Conservation (phyloP, 2,329 filamentous ascomycete species). For the Colletotrichum horii region DNA sequence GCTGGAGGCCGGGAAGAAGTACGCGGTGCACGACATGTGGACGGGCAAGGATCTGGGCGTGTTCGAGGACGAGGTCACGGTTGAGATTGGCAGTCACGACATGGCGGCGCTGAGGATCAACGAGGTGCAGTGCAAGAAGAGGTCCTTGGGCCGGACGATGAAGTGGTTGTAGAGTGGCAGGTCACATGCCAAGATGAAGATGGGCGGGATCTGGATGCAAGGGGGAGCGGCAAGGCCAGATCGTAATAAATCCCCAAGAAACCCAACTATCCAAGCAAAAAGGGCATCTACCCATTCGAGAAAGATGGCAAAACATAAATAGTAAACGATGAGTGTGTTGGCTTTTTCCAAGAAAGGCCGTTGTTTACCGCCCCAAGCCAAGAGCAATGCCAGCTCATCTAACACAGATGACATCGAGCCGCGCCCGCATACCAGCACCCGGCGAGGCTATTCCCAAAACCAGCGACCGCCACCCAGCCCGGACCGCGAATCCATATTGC, state of each 20-base stretch:
- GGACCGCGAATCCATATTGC: conserved; percentile 7
- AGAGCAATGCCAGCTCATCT: not conserved
- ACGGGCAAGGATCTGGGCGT: conserved; percentile 43
- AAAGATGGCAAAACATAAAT: not conserved
- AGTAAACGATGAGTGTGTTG: not conserved
- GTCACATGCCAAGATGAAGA: not conserved
- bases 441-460: conserved; percentile 13
- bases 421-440: not conserved
- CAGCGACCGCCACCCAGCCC: not conserved
- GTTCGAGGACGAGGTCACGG: conserved; percentile 30
- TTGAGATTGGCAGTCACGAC: conserved; percentile 38
- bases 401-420: not conserved
- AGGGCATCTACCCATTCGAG: fast-evolving
- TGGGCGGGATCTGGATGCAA: not conserved
- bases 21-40: conserved; percentile 51
- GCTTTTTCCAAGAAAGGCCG: not conserved
- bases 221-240: not conserved
- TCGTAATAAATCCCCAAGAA: not conserved
- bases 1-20: conserved; percentile 33
- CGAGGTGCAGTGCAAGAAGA: conserved; percentile 20
- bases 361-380: not conserved
- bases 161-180: not conserved
- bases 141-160: not conserved
- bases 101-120: conserved; percentile 33
- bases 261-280: not conserved